Conservation (phyloP, 2,329 filamentous ascomycete genomes). For the Aspergillus sp. region DNA sequence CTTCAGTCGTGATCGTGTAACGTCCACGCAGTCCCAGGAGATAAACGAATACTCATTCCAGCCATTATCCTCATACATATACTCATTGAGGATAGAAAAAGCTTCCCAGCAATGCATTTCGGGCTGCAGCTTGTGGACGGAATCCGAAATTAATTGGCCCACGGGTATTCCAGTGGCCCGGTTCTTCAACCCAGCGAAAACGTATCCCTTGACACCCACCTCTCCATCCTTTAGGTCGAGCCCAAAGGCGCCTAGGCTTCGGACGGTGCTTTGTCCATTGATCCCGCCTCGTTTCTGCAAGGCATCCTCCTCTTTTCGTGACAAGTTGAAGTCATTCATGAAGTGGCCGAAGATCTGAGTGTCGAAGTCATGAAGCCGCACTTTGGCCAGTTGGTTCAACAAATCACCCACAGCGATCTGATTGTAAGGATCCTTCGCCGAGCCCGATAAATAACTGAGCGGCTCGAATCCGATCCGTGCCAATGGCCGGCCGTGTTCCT, state of each 20-base stretch:
- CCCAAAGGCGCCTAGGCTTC: constrained; percentile 11
- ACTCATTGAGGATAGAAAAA: background rate
- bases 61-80: constrained; percentile 4
- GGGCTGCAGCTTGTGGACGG: constrained; percentile 1
- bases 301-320: background rate
- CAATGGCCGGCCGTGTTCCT: constrained; percentile 6
- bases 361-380: background rate
- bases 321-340: background rate
- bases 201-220: constrained; percentile 13
- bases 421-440: constrained; percentile 2
- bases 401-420: background rate
- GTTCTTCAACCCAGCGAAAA: constrained; percentile 10
- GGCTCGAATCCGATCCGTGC: constrained; percentile 11
- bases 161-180: background rate
- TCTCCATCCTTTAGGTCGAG: constrained; percentile 8
- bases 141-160: background rate
- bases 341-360: background rate
- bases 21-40: constrained; percentile 8
- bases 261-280: background rate
- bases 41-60: constrained; percentile 7
- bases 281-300: background rate
- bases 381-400: background rate
- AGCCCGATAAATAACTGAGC: constrained; percentile 2
- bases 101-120: background rate
- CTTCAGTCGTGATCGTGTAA: constrained; percentile 6